Conservation (phyloP, 306 rosid genomes). For the Prunus salicina region DNA sequence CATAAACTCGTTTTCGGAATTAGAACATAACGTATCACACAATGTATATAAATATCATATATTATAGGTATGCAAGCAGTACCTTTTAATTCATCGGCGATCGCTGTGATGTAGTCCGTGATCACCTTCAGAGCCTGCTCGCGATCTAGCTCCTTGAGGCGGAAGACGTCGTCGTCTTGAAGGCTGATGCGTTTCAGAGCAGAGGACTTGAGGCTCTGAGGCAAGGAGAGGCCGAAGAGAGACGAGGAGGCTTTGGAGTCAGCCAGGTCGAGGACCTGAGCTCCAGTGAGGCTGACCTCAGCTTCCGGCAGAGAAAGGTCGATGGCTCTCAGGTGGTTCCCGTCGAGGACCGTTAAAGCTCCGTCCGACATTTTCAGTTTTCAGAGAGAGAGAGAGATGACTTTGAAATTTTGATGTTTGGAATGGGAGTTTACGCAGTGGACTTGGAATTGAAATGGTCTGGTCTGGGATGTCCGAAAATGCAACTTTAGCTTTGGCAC, state of each 20-base stretch:
- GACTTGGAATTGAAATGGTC: conserved; percentile 15
- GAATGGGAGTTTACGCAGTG: neutral
- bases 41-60: neutral
- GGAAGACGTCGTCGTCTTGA: conserved; percentile 29
- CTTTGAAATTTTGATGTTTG: neutral
- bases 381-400: conserved; percentile 14
- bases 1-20: neutral
- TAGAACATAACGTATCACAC: neutral
- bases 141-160: conserved; percentile 24
- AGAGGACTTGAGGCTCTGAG: conserved; percentile 49
- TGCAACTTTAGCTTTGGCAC: neutral
- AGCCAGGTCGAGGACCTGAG: conserved; percentile 60
- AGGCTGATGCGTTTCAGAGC: conserved; percentile 50
- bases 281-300: conserved; percentile 45
- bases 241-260: conserved; percentile 52
- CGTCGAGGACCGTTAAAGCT: conserved; percentile 62
- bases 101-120: conserved; percentile 58
- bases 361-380: conserved; percentile 62
- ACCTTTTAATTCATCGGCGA: conserved; percentile 82
- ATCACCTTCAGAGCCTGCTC: conserved; percentile 46
- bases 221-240: conserved; percentile 60
- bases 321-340: conserved; percentile 43
- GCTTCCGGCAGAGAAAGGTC: conserved; percentile 42
- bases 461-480: neutral
- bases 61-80: neutral